Evolutionary conservation across 257 asterid genomes (phyloP).

Genomic region (Cruciata laevipes): DNA sequence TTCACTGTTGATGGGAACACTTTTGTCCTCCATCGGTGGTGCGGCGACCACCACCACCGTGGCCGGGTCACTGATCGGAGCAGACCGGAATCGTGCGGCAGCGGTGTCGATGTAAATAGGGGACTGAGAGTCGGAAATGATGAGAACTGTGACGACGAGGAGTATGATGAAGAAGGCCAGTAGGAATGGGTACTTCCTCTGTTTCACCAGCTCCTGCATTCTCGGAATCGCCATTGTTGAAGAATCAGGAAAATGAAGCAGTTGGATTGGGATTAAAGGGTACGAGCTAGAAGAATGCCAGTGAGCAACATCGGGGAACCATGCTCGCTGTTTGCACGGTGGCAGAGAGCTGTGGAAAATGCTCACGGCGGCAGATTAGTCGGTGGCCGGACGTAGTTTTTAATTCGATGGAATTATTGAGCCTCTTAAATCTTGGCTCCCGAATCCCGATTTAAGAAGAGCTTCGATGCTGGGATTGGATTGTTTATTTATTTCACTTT

Average conservation of each 20-base stretch:
- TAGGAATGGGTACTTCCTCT: slow-evolving; percentile 67
- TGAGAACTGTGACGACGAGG: slow-evolving; percentile 46
- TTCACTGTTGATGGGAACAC: neutral
- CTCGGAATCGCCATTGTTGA: slow-evolving; percentile 33
- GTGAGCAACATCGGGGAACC: neutral
- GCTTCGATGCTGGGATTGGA: neutral
- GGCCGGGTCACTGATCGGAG: slow-evolving; percentile 8
- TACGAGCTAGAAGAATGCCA: neutral
- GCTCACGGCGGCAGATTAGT: neutral
- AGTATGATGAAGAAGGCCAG: slow-evolving; percentile 57
- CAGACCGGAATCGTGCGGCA: slow-evolving; percentile 10
- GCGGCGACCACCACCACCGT: slow-evolving; percentile 4
- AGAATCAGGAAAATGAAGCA: neutral
- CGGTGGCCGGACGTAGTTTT: neutral
- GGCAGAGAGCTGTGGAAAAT: neutral
- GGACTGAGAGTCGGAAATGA: slow-evolving; percentile 57
- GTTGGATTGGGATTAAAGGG: neutral
- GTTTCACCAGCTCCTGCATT: slow-evolving; percentile 50
- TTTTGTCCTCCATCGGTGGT: neutral
- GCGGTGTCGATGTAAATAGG: slow-evolving; percentile 39
- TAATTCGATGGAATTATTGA: neutral
- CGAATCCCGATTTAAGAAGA: neutral
- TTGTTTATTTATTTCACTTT: no score
- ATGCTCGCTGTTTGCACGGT: neutral
- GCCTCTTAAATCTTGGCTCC: neutral